Conservation (phyloP, 768 basidiomycete genomes). For the Scleroderma citrinum region DNA sequence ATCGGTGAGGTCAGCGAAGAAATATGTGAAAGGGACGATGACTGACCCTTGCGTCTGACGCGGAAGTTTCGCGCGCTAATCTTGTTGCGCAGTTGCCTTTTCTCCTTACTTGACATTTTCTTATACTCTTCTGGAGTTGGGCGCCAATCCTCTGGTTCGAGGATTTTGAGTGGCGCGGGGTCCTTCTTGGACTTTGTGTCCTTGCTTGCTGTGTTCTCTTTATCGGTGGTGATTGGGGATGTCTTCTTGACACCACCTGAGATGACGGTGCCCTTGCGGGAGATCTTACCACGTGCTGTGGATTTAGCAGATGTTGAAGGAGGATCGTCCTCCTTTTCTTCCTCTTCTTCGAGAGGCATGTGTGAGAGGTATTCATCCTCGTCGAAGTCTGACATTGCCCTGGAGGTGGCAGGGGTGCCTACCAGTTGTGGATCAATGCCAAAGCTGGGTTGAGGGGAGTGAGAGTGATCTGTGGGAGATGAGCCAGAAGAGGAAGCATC, state of each 20-base stretch:
- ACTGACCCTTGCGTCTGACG: constrained; percentile 82
- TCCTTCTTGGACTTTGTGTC: constrained; percentile 24
- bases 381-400: constrained; percentile 37
- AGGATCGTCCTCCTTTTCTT: constrained; percentile 28
- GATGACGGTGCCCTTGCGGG: constrained; percentile 61
- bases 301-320: constrained; percentile 27
- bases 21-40: neutral
- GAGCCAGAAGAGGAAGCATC: constrained; percentile 12
- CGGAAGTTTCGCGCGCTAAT: constrained; percentile 93
- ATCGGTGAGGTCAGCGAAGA: neutral
- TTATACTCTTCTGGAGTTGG: constrained; percentile 90
- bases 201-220: constrained; percentile 21
- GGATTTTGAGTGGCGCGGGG: constrained; percentile 15
- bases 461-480: constrained; percentile 9
- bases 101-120: constrained; percentile 94
- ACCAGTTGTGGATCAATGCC: constrained; percentile 76
- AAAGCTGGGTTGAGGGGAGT: constrained; percentile 30
- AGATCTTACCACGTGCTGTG: constrained; percentile 50
- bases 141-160: constrained; percentile 67
- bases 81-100: constrained; percentile 94
- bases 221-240: constrained; percentile 28
- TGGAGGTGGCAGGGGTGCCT: constrained; percentile 50
- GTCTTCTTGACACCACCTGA: constrained; percentile 72
- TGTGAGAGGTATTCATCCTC: constrained; percentile 21
- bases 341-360: constrained; percentile 21